A percentile compares a stretch with the other conserved stretches of the same genome.
Evolutionary conservation across 1,284 basidiomycete species (phyloP).

Genomic region (Pseudozyma thailandica): DNA sequence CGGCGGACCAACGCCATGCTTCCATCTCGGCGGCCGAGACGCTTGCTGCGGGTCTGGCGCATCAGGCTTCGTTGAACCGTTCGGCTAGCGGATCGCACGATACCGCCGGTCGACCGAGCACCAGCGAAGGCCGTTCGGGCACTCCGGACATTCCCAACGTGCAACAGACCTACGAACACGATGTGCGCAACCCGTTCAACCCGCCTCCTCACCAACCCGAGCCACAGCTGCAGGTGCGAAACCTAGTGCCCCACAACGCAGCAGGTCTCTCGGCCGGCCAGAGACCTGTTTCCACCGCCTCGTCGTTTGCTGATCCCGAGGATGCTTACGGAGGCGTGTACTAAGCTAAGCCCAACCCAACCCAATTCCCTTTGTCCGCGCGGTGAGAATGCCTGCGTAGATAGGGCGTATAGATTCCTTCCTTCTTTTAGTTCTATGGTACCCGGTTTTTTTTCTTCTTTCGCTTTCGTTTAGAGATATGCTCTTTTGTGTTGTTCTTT

Average conservation of each 20-base stretch:
- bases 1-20: constrained; percentile 21
- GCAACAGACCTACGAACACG: constrained; percentile 55
- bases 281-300: constrained; percentile 52
- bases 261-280: constrained; percentile 25
- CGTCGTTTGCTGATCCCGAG: constrained; percentile 47
- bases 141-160: constrained; percentile 60
- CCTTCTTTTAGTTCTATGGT: too few species aligned
- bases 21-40: constrained; percentile 34
- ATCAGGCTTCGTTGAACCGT: constrained; percentile 36
- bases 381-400: too few species aligned
- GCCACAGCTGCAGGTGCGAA: constrained; percentile 24
- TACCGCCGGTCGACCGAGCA: constrained; percentile 50
- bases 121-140: constrained; percentile 47
- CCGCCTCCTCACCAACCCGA: background rate
- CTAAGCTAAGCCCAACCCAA: constrained; percentile 6
- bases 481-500: too few species aligned
- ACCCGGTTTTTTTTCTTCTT: too few species aligned
- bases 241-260: constrained; percentile 26
- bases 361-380: too few species aligned
- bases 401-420: too few species aligned
- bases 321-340: constrained; percentile 61
- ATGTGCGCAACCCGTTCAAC: constrained; percentile 1
- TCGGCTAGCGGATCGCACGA: constrained; percentile 15
- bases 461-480: too few species aligned
- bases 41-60: constrained; percentile 33